Base-by-base conservation (phyloP, 495 filamentous ascomycete genomes). In the Penicillium ochrochloron region DNA sequence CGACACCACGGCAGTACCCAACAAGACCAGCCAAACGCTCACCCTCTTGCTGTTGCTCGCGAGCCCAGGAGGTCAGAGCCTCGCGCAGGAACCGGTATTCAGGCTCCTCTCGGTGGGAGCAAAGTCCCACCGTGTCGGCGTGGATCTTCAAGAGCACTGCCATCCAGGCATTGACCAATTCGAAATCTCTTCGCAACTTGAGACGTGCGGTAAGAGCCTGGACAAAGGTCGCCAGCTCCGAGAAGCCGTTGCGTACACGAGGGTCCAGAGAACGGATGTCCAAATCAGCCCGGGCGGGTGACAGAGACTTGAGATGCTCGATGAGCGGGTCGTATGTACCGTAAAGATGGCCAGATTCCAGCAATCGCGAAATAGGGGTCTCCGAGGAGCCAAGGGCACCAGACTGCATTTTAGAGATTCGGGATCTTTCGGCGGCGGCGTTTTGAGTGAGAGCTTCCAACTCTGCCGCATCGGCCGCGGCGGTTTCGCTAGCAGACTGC, bases 131-230 rank as follows among this genome's bases (percentile, higher is more conserved):
- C 14, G 83, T 76, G 61, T 89, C 88, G 10, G 82, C 83, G 76
- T 97, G 93, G 39, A 94, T 73, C 55, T 88, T 85, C 59, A 99
- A 68, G 68, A 97, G 95, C 0, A 97, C 93, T 17, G 88, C 86
- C 91, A 99, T 97, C 95, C 96, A 99, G 11, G 92, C 92, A 77
- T 97, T 93, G 44, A 92, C 89, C 53, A 99, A 83, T 73, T 99
- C 95, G 74, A 94, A 99, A 78, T 99, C 95, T 48, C 82, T 84
- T 60, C 85, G 85, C 44, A 83, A 78, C 21, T 77, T 75, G 29
- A 98, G 78, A 17, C 89, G 83, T 61, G 76, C 78, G 0, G 91
- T 94, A 51, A 99, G 77, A 5, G 93, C 92, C 10, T 75, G 59
- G 37, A 98, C 87, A 68, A 99, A 97, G 53, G 84, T 80, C 2